phyloP scores from a whole-genome alignment of 805 yeast genomes.

The Torulaspora microellipsoides region DNA sequence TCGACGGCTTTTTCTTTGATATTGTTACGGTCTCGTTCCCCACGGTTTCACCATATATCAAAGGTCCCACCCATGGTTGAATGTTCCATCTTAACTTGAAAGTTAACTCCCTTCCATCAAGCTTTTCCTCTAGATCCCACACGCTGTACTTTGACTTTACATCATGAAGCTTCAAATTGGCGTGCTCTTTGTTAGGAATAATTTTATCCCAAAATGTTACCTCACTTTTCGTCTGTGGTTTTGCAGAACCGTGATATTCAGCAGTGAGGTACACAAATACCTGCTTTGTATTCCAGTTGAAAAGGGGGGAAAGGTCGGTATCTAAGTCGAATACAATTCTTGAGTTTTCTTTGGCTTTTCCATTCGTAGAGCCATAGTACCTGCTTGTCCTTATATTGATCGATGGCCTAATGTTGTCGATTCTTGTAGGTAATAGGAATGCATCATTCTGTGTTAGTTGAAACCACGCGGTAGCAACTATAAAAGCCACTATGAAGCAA shows the following conservation, averaged over 20 bases:
- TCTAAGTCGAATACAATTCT: slow-evolving; percentile 67
- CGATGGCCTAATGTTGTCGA: slow-evolving; percentile 36
- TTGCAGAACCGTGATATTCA: slow-evolving; percentile 54
- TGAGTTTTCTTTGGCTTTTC: slow-evolving; percentile 72
- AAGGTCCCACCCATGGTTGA: slow-evolving; percentile 85
- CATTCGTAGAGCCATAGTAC: slow-evolving; percentile 61
- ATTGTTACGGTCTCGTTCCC: slow-evolving; percentile 19
- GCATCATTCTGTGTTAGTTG: slow-evolving; percentile 48
- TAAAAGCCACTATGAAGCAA: slow-evolving; percentile 42
- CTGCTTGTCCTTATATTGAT: slow-evolving; percentile 51
- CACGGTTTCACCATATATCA: slow-evolving; percentile 58
- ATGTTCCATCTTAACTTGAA: slow-evolving; percentile 82
- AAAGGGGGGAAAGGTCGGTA: slow-evolving; percentile 69
- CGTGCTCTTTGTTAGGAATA: slow-evolving; percentile 53
- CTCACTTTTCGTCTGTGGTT: slow-evolving; percentile 46
- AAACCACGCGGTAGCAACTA: slow-evolving; percentile 44
- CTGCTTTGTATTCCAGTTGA: slow-evolving; percentile 97
- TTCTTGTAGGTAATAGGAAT: slow-evolving; percentile 39
- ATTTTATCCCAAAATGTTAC: slow-evolving; percentile 92
- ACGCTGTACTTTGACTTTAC: slow-evolving; percentile 72
- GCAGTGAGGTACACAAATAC: slow-evolving; percentile 89
- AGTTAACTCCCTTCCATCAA: slow-evolving; percentile 59
- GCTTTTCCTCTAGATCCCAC: slow-evolving; percentile 69
- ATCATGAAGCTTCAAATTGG: slow-evolving; percentile 48
- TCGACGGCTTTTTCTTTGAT: slow-evolving; percentile 2